phyloP scores from a whole-genome alignment of 352 stramenopile species.

The Phytopythium oedochilum region DNA sequence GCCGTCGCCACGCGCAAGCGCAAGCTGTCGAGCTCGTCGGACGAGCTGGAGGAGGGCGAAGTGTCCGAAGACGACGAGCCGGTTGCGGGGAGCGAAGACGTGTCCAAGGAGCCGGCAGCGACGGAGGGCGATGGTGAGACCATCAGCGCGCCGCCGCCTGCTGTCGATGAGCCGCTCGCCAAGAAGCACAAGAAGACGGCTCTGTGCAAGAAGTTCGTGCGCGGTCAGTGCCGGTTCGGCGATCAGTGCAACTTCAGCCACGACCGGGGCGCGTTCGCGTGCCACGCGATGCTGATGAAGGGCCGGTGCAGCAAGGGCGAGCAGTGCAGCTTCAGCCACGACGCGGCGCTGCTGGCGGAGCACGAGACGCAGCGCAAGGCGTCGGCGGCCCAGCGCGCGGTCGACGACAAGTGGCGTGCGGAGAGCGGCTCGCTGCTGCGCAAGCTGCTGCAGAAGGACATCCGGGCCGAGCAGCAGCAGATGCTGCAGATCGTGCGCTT shows the following conservation, averaged over 20 bases:
- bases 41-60: conserved; percentile 59
- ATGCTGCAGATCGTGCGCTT: conserved; percentile 76
- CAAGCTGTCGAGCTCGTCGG: conserved; percentile 35
- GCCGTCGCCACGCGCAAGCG: conserved; percentile 28
- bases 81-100: conserved; percentile 9
- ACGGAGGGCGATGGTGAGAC: conserved; percentile 2
- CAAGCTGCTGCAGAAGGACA: conserved; percentile 71
- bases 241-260: conserved; percentile 67
- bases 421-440: conserved; percentile 67
- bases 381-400: conserved; percentile 31
- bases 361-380: conserved; percentile 22
- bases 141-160: not conserved
- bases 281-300: conserved; percentile 49
- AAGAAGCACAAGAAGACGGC: conserved; percentile 44
- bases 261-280: conserved; percentile 52
- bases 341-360: conserved; percentile 24
- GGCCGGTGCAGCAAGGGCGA: conserved; percentile 50
- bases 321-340: conserved; percentile 59
- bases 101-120: conserved; percentile 7
- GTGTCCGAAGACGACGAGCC: conserved; percentile 37
- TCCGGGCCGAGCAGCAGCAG: conserved; percentile 59
- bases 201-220: conserved; percentile 66
- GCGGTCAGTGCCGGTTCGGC: conserved; percentile 55
- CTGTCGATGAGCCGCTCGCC: conserved; percentile 13
- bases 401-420: conserved; percentile 56